Conservation (phyloP, 208 protist species). For the Acanthamoeba sp. region DNA sequence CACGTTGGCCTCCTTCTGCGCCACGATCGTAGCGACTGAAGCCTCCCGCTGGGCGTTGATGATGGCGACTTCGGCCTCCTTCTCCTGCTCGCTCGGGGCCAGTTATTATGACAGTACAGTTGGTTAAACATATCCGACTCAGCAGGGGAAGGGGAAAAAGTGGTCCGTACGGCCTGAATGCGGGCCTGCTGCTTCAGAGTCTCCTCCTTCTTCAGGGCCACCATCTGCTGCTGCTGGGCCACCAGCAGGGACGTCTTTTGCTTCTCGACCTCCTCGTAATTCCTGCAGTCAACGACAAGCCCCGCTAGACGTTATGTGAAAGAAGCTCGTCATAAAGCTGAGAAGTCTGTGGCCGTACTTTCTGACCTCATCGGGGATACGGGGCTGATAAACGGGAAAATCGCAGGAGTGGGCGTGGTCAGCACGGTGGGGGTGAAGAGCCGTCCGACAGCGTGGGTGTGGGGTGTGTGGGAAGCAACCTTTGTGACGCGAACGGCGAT, state of each 20-base stretch:
- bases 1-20: slow-evolving; percentile 65
- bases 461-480: neutral
- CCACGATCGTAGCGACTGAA: slow-evolving; percentile 24
- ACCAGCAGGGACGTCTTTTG: slow-evolving; percentile 65
- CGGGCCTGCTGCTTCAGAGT: slow-evolving; percentile 28
- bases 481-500: slow-evolving; percentile 69
- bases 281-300: neutral
- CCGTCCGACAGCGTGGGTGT: neutral
- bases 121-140: too few relatives aligned
- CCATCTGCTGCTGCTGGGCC: slow-evolving; percentile 47
- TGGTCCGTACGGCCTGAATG: slow-evolving; percentile 30
- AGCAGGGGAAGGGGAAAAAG: neutral
- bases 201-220: slow-evolving; percentile 70
- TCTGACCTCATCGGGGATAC: slow-evolving; percentile 35
- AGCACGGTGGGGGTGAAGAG: neutral
- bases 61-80: slow-evolving; percentile 44
- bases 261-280: slow-evolving; percentile 67
- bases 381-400: neutral
- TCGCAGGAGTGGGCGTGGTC: neutral
- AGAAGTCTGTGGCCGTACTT: neutral
- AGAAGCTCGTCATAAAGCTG: too few relatives aligned
- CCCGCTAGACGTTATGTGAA: neutral
- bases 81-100: too few relatives aligned
- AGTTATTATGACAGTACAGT: too few relatives aligned
- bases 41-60: slow-evolving; percentile 54